Evolutionary conservation across 129 eudicot genomes (phyloP).

Genomic region (Flaveria sonorensis): DNA sequence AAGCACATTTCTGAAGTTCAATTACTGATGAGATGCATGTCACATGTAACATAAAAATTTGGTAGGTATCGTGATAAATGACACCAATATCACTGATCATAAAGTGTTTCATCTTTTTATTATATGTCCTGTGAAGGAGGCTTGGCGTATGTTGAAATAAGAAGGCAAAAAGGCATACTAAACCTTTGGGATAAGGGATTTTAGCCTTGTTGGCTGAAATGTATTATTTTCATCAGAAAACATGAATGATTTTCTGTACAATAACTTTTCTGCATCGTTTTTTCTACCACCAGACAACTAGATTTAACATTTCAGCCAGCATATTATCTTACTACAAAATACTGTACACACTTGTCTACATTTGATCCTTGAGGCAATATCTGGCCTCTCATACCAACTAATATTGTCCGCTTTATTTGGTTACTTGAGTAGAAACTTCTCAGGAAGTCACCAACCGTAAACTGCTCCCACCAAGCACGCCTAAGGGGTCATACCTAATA

Average conservation of each 20-base stretch:
- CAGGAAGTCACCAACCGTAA: not conserved
- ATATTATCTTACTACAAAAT: not conserved
- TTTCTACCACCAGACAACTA: not conserved
- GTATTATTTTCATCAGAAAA: no score
- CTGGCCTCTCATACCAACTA: not conserved
- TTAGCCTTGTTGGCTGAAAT: not conserved
- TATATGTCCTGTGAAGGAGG: not conserved
- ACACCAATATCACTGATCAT: not conserved
- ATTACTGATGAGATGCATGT: not conserved
- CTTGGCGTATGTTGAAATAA: not conserved
- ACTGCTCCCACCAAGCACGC: not conserved
- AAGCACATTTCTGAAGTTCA: slow-evolving; percentile 2
- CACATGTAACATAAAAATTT: not conserved
- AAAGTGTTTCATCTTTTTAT: not conserved
- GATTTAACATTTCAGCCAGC: not conserved
- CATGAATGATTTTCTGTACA: not conserved
- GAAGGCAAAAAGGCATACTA: not conserved
- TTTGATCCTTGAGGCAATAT: not conserved
- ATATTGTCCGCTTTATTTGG: not conserved
- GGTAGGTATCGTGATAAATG: not conserved
- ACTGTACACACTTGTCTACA: not conserved
- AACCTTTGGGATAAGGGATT: not conserved
- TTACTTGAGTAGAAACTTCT: not conserved
- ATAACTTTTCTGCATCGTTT: not conserved
- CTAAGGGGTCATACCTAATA: not conserved